Evolutionary conservation across 768 basidiomycete species (phyloP), one percentile per base, ranked within the genome.

Genomic region (Lyophyllum atratum): DNA sequence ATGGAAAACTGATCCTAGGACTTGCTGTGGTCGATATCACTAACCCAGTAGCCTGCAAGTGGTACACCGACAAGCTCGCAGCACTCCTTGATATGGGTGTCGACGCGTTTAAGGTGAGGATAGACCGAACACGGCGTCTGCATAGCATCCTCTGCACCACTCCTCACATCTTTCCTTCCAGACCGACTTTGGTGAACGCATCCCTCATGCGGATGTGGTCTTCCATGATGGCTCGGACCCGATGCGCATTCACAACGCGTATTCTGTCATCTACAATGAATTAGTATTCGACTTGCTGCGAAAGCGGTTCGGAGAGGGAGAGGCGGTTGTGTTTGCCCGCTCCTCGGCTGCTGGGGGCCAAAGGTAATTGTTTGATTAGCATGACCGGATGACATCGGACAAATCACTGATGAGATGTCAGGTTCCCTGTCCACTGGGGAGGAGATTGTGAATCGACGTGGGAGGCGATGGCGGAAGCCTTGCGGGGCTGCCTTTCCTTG

Each of bases 121-220:
- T 28, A 31, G 45, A 24, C 31, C 28, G 37, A 15, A 5, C 11
- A 37, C 34, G 17, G 34, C 8, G 17, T 9, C 34, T 15, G 17
- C 14, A 34, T 43, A 15, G 25, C 10, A 59, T 17, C 46, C 34
- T 52, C 50, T 48, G 1, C 10, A 44, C 34, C 12, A 31, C 11
- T 15, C 12, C 14, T 19, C 29, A 17, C 25, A 47, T 48, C 25
- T 46, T 37, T 3, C 33, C 25, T 49, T 51, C 29, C 56, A 87
- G 85, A 91, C 87, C 7, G 88, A 91, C 65, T 91, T 91, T 65
- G 89, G 84, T 26, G 89, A 92, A 68, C 81, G 88, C 11, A 89
- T 90, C 49, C 89, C 89, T 1, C 87, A 90, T 65, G 71, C 82
- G 1, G 75, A 77, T 22, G 80, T 90, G 52, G 74, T 74, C 17